phyloP scores from a whole-genome alignment of 202 grass and related monocot species.

The Elaeis oleifera region DNA sequence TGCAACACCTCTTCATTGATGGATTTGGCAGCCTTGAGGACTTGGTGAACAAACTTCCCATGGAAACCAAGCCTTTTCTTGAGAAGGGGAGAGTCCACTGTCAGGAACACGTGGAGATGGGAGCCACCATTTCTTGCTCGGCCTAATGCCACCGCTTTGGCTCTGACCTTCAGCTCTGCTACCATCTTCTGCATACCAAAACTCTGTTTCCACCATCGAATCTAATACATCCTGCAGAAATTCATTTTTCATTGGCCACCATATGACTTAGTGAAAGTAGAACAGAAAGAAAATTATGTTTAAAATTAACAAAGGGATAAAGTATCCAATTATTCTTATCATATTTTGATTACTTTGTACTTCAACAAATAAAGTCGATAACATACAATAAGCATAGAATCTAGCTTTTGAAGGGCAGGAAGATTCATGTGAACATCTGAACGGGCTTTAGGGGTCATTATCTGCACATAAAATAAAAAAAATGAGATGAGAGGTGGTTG shows the following conservation, averaged over 20 bases:
- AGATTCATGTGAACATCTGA: constrained; percentile 93
- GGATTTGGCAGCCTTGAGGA: constrained; percentile 88
- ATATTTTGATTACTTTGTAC: too few species aligned
- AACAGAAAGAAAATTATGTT: too few species aligned
- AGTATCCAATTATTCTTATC: too few species aligned
- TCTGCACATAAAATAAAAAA: constrained; percentile 37
- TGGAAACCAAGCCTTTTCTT: constrained; percentile 72
- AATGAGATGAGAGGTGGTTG: background rate
- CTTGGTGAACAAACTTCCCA: constrained; percentile 86
- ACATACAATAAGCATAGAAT: constrained; percentile 90
- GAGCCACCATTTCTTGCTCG: constrained; percentile 94
- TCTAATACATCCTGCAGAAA: constrained; percentile 76
- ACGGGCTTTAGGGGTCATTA: constrained; percentile 92
- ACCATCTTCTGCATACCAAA: constrained; percentile 84
- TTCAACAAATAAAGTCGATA: background rate
- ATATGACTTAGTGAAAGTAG: too few species aligned
- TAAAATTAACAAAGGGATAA: too few species aligned
- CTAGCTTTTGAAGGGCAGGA: constrained; percentile 94
- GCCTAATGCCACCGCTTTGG: constrained; percentile 33
- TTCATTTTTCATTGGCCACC: background rate
- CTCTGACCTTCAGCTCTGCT: constrained; percentile 30
- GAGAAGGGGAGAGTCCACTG: constrained; percentile 50
- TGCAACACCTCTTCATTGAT: constrained; percentile 83
- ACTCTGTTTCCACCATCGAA: constrained; percentile 76
- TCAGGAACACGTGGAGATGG: constrained; percentile 74